These are phyloP conservation scores for Paraphaeosphaeria minitans DNA, from an alignment of 2,329 filamentous ascomycete species.

Conservation along the genomic window DNA sequence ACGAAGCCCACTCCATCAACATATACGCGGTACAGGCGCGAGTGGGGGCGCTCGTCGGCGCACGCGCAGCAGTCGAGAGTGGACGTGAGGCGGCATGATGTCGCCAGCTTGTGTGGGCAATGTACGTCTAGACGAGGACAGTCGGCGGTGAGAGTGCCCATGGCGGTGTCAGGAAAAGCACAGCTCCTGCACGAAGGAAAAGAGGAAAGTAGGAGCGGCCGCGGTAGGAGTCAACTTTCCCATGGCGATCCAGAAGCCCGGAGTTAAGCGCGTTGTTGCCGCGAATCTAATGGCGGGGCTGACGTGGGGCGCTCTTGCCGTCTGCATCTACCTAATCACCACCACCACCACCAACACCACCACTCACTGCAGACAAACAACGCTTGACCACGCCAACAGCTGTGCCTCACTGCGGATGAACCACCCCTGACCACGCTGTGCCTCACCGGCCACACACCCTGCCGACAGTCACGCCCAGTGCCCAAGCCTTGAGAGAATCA, in stretches of 20 bases:
- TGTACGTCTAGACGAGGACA: conserved; percentile 44
- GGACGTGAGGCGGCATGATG: conserved; percentile 49
- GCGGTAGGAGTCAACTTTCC: not conserved
- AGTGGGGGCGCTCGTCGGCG: conserved; percentile 48
- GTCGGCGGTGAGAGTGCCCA: conserved; percentile 49
- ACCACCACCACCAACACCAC: no score
- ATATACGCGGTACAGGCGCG: conserved; percentile 52
- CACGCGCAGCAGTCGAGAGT: conserved; percentile 50
- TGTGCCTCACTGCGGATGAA: not conserved
- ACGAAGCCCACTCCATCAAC: conserved; percentile 59
- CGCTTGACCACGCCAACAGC: not conserved
- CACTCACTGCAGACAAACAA: not conserved
- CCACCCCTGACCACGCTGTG: not conserved
- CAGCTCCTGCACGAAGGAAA: not conserved
- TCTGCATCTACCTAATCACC: no score
- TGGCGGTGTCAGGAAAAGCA: conserved; percentile 15
- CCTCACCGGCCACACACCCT: not conserved
- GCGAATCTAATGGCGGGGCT: conserved; percentile 1
- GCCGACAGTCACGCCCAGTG: not conserved
- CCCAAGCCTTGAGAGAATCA: not conserved
- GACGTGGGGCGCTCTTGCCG: not conserved
- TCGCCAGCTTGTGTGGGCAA: conserved; percentile 50
- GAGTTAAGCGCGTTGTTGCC: conserved; percentile 7
- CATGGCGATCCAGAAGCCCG: not conserved
- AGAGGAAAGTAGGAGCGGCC: not conserved